A percentile compares a stretch with the other conserved stretches of the same genome.
These are phyloP conservation scores for Ochromonas danica DNA, from an alignment of 108 stramenopile species.

Conservation along the genomic window DNA sequence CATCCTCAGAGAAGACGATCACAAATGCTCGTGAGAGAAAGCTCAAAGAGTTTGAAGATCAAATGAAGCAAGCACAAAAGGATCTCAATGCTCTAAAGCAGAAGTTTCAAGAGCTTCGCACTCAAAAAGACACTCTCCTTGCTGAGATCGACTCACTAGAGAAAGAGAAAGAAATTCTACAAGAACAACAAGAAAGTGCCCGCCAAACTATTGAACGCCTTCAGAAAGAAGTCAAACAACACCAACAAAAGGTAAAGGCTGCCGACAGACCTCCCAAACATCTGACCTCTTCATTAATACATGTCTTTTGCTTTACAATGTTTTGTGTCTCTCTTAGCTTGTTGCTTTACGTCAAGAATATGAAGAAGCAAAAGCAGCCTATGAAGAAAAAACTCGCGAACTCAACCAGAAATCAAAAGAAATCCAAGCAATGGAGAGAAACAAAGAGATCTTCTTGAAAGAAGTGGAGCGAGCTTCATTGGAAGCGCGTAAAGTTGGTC, in stretches of 20 bases:
- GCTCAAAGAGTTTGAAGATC: slow-evolving; percentile 66
- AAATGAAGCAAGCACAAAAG: slow-evolving; percentile 69
- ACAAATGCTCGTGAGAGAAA: slow-evolving; percentile 70
- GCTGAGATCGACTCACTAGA: slow-evolving; percentile 70
- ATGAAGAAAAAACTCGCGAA: slow-evolving; percentile 40
- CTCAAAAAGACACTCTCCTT: slow-evolving; percentile 57
- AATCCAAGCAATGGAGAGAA: slow-evolving; percentile 61
- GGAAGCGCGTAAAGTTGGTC: slow-evolving; percentile 79
- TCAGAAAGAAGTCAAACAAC: slow-evolving; percentile 57
- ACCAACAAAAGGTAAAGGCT: slow-evolving; percentile 72
- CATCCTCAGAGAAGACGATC: slow-evolving; percentile 73
- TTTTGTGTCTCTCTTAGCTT: too few species aligned
- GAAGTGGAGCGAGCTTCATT: slow-evolving; percentile 66
- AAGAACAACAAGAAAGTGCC: slow-evolving; percentile 63
- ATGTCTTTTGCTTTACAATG: too few species aligned
- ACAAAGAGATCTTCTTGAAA: slow-evolving; percentile 50
- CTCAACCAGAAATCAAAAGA: slow-evolving; percentile 72
- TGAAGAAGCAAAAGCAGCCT: slow-evolving; percentile 60
- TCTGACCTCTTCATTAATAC: too few species aligned
- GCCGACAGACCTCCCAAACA: too few species aligned
- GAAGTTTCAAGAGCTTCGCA: slow-evolving; percentile 65
- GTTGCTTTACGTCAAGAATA: slow-evolving; percentile 63
- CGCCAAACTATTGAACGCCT: slow-evolving; percentile 66
- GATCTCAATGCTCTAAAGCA: slow-evolving; percentile 58
- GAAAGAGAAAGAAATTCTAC: slow-evolving; percentile 63